Evolutionary conservation across 768 basidiomycete genomes (phyloP).

Genomic region (Leccinum subgranulosum): DNA sequence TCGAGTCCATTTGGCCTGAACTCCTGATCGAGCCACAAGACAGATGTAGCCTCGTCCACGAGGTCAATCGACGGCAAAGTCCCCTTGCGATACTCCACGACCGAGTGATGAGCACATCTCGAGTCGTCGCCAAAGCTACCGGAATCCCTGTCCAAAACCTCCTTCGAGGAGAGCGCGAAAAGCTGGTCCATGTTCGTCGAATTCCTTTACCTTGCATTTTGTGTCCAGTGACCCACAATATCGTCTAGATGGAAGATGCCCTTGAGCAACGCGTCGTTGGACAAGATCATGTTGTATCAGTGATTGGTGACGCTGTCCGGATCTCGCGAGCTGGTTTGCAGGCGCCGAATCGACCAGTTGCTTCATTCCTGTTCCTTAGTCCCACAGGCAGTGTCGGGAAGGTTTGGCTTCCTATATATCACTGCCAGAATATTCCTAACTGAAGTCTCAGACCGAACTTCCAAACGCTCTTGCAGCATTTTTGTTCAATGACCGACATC

Average conservation of each 20-base stretch:
- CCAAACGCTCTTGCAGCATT: slow-evolving; percentile 87
- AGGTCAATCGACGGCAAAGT: slow-evolving; percentile 19
- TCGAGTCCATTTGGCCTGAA: too few relatives aligned
- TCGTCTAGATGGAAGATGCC: slow-evolving; percentile 77
- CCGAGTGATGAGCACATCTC: slow-evolving; percentile 83
- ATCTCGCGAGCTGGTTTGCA: slow-evolving; percentile 91
- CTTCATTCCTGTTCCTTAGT: slow-evolving; percentile 89
- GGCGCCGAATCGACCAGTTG: slow-evolving; percentile 84
- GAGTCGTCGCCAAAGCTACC: slow-evolving; percentile 84
- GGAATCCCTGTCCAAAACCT: slow-evolving; percentile 90
- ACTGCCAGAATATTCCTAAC: neutral
- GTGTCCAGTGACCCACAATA: neutral
- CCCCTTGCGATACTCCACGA: slow-evolving; percentile 75
- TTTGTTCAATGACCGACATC: slow-evolving; percentile 68
- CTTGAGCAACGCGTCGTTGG: slow-evolving; percentile 78
- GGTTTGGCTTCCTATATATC: slow-evolving; percentile 31
- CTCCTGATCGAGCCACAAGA: too few relatives aligned
- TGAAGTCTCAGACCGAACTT: slow-evolving; percentile 60
- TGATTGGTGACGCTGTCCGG: slow-evolving; percentile 87
- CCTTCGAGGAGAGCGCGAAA: slow-evolving; percentile 86
- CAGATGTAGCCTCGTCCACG: too few relatives aligned
- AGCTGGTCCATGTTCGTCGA: slow-evolving; percentile 63
- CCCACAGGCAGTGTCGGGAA: slow-evolving; percentile 90
- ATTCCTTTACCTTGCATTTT: neutral
- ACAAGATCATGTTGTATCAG: slow-evolving; percentile 82